Conservation (phyloP, 495 filamentous ascomycete species). For the Clohesyomyces aquaticus region DNA sequence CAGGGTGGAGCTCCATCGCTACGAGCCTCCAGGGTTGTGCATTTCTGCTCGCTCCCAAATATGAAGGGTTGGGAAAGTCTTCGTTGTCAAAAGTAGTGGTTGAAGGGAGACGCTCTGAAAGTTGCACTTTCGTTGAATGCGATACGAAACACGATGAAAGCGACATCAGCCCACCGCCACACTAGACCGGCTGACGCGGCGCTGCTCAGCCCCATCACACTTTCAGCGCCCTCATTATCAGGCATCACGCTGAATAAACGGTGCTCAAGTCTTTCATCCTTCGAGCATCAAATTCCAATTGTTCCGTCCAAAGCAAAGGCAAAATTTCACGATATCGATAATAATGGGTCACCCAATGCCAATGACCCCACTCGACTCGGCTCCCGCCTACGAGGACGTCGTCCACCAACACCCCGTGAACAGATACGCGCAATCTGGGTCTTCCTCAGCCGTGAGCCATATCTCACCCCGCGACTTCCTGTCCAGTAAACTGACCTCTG, state of each 20-base stretch:
- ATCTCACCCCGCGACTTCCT: not conserved
- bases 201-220: constrained; percentile 13
- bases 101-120: not conserved
- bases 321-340: not conserved
- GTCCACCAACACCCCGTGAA: constrained; percentile 27
- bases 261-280: not conserved
- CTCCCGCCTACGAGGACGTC: constrained; percentile 33
- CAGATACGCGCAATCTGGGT: constrained; percentile 11
- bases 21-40: no score
- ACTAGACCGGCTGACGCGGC: constrained; percentile 17
- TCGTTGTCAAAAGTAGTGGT: no score
- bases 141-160: not conserved
- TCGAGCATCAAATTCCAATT: not conserved
- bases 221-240: constrained; percentile 13
- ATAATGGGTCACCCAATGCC: constrained; percentile 26
- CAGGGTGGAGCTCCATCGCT: no score
- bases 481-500: not conserved
- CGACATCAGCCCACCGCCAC: not conserved
- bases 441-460: constrained; percentile 13
- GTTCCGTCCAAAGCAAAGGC: not conserved
- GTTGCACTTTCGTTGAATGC: not conserved
- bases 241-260: not conserved
- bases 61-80: no score
- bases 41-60: no score
- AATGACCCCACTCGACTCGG: constrained; percentile 13